Conservation (phyloP, 306 rosid species). For the Malus fusca region DNA sequence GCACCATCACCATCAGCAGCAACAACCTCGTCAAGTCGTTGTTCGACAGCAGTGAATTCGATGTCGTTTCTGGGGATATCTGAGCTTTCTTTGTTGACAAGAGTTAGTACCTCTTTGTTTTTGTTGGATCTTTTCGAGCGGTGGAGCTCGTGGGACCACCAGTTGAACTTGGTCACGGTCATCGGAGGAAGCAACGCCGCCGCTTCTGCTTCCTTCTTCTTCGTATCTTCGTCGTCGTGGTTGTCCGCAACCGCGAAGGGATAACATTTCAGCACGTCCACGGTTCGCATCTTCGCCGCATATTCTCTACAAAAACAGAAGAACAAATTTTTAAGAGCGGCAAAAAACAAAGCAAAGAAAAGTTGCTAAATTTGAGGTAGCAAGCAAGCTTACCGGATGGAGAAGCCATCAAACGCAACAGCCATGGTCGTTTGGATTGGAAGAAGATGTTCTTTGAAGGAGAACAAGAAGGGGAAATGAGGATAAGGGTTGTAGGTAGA, state of each 20-base stretch:
- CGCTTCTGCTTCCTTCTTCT: slow-evolving; percentile 6
- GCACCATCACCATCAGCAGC: background rate
- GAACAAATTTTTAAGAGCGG: background rate
- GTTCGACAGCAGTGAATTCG: background rate
- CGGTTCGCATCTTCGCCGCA: slow-evolving; percentile 62
- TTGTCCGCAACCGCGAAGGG: slow-evolving; percentile 39
- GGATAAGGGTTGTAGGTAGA: slow-evolving; percentile 3
- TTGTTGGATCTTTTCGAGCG: slow-evolving; percentile 26
- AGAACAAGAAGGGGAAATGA: slow-evolving; percentile 1
- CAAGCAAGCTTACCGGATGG: slow-evolving; percentile 54
- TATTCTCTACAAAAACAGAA: slow-evolving; percentile 47
- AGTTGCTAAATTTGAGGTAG: background rate
- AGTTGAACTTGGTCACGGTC: slow-evolving; percentile 49
- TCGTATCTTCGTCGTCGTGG: slow-evolving; percentile 10
- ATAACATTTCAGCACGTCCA: slow-evolving; percentile 63
- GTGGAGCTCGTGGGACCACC: slow-evolving; percentile 61
- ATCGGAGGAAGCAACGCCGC: slow-evolving; percentile 69
- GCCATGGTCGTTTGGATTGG: slow-evolving; percentile 39
- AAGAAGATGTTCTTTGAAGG: background rate
- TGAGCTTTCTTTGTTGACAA: background rate
- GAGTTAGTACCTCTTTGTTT: background rate
- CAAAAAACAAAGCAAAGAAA: background rate
- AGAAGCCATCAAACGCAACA: slow-evolving; percentile 55
- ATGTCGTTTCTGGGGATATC: slow-evolving; percentile 13
- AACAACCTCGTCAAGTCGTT: background rate